These are phyloP conservation scores for Wallacemonas sp. DNA, from an alignment of 208 protist genomes.

Conservation along the genomic window DNA sequence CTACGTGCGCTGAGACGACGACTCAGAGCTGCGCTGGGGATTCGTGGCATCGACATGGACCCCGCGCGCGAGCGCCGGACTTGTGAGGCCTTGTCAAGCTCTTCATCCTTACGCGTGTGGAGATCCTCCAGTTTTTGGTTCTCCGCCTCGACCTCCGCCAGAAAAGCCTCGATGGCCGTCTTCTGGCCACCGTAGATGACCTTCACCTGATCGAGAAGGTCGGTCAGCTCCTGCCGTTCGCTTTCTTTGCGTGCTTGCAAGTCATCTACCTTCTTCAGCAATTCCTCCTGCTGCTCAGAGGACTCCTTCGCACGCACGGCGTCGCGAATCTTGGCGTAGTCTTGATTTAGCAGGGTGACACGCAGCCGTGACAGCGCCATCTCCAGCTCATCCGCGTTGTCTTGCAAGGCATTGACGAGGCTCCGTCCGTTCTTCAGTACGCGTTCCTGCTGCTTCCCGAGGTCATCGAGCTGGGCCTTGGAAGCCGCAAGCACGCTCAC, in stretches of 20 bases:
- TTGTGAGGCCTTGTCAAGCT: background rate
- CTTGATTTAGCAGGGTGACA: conserved; percentile 29
- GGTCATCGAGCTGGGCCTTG: conserved; percentile 23
- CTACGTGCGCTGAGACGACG: conserved; percentile 1
- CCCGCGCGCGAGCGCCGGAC: background rate
- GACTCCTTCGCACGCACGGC: conserved; percentile 7
- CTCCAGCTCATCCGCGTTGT: conserved; percentile 35
- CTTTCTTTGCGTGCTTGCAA: background rate
- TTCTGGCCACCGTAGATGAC: background rate
- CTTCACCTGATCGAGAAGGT: background rate
- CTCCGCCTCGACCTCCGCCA: conserved; percentile 5
- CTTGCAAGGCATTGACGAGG: conserved; percentile 30
- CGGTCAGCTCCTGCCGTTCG: conserved; percentile 9
- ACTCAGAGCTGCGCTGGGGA: background rate
- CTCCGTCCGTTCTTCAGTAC: conserved; percentile 7
- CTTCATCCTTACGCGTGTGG: conserved; percentile 10
- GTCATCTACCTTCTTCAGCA: conserved; percentile 4
- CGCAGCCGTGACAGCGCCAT: conserved; percentile 36
- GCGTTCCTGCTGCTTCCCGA: conserved; percentile 18
- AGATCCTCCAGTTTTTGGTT: conserved; percentile 18
- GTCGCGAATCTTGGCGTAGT: conserved; percentile 38
- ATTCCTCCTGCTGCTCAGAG: background rate
- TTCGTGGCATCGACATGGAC: background rate
- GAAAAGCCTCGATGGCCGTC: background rate
- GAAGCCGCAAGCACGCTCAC: conserved; percentile 10